Percentiles rank a stretch among this genome's conserved stretches.
Conservation (phyloP, 306 rosid genomes). For the Vicia sativa region DNA sequence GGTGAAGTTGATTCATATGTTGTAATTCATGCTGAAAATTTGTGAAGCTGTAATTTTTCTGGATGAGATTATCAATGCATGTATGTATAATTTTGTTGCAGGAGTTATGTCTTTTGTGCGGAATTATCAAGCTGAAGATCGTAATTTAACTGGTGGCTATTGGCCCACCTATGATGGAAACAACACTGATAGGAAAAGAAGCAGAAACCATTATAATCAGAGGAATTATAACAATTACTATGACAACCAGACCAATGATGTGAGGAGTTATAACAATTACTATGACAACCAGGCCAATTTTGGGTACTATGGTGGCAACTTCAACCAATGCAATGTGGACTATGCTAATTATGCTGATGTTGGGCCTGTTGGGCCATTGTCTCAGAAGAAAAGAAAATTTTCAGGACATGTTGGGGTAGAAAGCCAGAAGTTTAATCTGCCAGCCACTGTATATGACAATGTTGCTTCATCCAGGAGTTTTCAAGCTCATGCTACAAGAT, state of each 20-base stretch:
- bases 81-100: conserved; percentile 39
- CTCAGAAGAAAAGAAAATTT: conserved; percentile 75
- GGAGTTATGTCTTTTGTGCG: conserved; percentile 69
- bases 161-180: conserved; percentile 53
- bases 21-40: neutral
- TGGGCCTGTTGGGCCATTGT: conserved; percentile 44
- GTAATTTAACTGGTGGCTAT: conserved; percentile 47
- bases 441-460: conserved; percentile 41
- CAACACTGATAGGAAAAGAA: conserved; percentile 55
- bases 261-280: conserved; percentile 35
- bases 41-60: too few relatives aligned
- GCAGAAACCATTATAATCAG: conserved; percentile 49
- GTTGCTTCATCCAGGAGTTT: conserved; percentile 43
- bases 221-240: conserved; percentile 45
- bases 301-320: conserved; percentile 45
- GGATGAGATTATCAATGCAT: neutral
- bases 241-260: conserved; percentile 42
- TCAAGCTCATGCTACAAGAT: conserved; percentile 51
- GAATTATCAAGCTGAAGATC: conserved; percentile 60
- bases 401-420: conserved; percentile 68
- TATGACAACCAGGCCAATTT: conserved; percentile 44
- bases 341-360: conserved; percentile 48
- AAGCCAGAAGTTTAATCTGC: conserved; percentile 59
- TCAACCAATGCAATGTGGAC: conserved; percentile 38
- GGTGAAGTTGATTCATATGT: conserved; percentile 25